Evolutionary conservation across 805 yeast genomes (phyloP).

Genomic region (Scheffersomyces spartinae): DNA sequence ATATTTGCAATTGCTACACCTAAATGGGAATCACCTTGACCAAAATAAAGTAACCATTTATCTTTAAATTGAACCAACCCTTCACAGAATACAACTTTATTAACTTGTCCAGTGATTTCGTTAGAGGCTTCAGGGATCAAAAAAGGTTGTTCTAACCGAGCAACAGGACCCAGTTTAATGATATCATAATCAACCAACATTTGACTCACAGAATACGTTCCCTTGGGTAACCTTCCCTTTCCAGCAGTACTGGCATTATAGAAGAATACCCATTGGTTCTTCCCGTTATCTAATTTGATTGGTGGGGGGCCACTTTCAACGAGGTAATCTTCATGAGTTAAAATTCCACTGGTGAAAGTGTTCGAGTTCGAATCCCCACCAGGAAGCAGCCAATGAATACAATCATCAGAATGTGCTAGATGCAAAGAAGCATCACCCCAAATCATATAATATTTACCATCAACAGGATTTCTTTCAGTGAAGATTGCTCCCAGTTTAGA

Average conservation of each 20-base stretch:
- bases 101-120: constrained; percentile 28
- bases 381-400: constrained; percentile 20
- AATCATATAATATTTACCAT: constrained; percentile 29
- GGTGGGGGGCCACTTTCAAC: constrained; percentile 35
- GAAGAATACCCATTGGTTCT: constrained; percentile 23
- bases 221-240: constrained; percentile 15
- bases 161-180: constrained; percentile 22
- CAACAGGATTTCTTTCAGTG: constrained; percentile 14
- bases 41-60: constrained; percentile 29
- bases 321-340: constrained; percentile 20
- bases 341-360: constrained; percentile 16
- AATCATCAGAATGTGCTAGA: constrained; percentile 23
- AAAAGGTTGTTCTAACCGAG: constrained; percentile 24
- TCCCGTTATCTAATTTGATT: constrained; percentile 17
- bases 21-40: constrained; percentile 31
- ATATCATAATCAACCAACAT: constrained; percentile 31
- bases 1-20: constrained; percentile 34
- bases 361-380: constrained; percentile 9
- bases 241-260: constrained; percentile 30
- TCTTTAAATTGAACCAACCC: constrained; percentile 31
- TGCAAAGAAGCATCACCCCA: constrained; percentile 32
- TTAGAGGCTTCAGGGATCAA: constrained; percentile 21
- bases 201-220: constrained; percentile 25
- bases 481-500: constrained; percentile 32
- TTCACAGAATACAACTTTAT: constrained; percentile 31